Conservation (phyloP, 108 stramenopile genomes). For the Seminavis robusta region DNA sequence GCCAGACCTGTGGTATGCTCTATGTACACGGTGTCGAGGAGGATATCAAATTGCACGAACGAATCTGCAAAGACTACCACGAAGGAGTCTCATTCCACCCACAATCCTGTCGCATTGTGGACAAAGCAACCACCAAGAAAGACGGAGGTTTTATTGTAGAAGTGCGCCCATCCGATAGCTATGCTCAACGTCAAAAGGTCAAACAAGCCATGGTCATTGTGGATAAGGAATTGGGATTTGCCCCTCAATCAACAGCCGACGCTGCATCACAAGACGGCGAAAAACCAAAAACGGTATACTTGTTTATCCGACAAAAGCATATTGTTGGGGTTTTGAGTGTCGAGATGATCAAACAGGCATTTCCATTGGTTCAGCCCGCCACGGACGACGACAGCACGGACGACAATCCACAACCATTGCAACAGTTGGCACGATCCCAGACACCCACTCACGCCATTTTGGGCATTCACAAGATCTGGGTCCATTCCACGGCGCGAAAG, state of each 20-base stretch:
- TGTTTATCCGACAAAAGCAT: slow-evolving; percentile 59
- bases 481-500: slow-evolving; percentile 45
- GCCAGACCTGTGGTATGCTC: slow-evolving; percentile 66
- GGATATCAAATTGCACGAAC: slow-evolving; percentile 49
- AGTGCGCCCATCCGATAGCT: slow-evolving; percentile 40
- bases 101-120: too few relatives aligned
- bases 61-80: slow-evolving; percentile 47
- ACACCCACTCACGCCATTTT: slow-evolving; percentile 43
- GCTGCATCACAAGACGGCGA: background rate
- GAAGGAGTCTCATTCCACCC: slow-evolving; percentile 56
- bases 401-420: background rate
- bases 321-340: slow-evolving; percentile 55
- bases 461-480: slow-evolving; percentile 80
- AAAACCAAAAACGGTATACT: slow-evolving; percentile 26
- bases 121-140: background rate
- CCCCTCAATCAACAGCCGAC: background rate
- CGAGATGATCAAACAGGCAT: slow-evolving; percentile 53
- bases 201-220: slow-evolving; percentile 44
- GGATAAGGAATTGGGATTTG: slow-evolving; percentile 61
- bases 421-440: slow-evolving; percentile 27
- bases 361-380: slow-evolving; percentile 17
- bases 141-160: slow-evolving; percentile 21
- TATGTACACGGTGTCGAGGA: slow-evolving; percentile 66
- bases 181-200: slow-evolving; percentile 38
- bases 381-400: background rate